A percentile compares a stretch with the other conserved stretches of the same genome.
phyloP scores from a whole-genome alignment of 1,284 basidiomycete species.

The Leccinum glutinopallens region DNA sequence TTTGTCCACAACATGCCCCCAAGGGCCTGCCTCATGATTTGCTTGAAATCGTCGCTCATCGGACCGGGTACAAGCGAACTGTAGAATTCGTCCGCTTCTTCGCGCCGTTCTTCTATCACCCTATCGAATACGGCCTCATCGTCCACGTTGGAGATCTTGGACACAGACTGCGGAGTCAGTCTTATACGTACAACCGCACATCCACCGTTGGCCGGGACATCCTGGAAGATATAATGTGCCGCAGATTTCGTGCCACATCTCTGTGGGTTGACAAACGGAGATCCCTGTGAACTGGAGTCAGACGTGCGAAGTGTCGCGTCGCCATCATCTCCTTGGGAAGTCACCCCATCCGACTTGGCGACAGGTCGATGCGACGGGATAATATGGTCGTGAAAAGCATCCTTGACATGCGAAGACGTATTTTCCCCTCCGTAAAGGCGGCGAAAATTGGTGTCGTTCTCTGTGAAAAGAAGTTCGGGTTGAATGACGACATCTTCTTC shows the following conservation, averaged over 20 bases:
- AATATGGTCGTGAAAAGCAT: constrained; percentile 99
- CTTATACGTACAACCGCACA: constrained; percentile 96
- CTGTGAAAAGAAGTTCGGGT: constrained; percentile 88
- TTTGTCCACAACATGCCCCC: constrained; percentile 99
- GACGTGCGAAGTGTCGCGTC: constrained; percentile 36
- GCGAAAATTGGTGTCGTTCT: constrained; percentile 96
- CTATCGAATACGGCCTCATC: constrained; percentile 93
- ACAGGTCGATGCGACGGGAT: constrained; percentile 77
- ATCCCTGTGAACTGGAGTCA: constrained; percentile 46
- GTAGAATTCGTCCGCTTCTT: constrained; percentile 98
- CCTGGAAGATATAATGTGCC: constrained; percentile 86
- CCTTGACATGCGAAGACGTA: constrained; percentile 85
- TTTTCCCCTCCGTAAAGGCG: constrained; percentile 91
- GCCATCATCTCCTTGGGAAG: constrained; percentile 37
- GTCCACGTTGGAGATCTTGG: constrained; percentile 77
- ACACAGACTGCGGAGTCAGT: constrained; percentile 78
- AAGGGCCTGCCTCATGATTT: constrained; percentile 97
- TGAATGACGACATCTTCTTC: constrained; percentile 73
- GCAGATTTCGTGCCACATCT: constrained; percentile 90
- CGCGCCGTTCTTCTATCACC: constrained; percentile 82
- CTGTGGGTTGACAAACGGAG: constrained; percentile 82
- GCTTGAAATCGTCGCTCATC: constrained; percentile 89
- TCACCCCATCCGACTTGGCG: constrained; percentile 35
- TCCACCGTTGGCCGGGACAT: constrained; percentile 90
- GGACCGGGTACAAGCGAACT: constrained; percentile 76